Evolutionary conservation across 2,329 filamentous ascomycete genomes (phyloP).

Genomic region (Epicoccum sorghinum): DNA sequence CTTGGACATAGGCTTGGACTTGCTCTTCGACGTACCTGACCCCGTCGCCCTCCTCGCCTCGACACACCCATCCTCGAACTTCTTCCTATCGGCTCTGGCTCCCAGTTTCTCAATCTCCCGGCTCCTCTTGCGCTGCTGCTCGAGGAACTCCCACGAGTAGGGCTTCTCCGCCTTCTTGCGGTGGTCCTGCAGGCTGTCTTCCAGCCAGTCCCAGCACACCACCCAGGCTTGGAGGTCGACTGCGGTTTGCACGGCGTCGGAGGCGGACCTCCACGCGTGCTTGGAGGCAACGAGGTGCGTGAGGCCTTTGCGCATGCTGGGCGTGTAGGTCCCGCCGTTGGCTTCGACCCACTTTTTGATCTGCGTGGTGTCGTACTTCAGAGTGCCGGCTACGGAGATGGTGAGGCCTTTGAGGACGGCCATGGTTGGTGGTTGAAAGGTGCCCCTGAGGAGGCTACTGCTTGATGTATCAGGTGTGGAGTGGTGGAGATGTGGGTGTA

Average conservation of each 20-base stretch:
- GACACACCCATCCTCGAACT: constrained; percentile 41
- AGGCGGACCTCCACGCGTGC: constrained; percentile 62
- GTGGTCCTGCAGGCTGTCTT: constrained; percentile 54
- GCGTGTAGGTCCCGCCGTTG: constrained; percentile 65
- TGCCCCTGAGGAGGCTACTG: neutral
- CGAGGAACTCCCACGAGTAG: constrained; percentile 42
- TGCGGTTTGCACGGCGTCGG: constrained; percentile 40
- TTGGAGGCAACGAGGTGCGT: constrained; percentile 76
- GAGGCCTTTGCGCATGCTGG: constrained; percentile 59
- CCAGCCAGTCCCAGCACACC: constrained; percentile 54
- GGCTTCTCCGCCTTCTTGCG: constrained; percentile 40
- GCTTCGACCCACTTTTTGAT: constrained; percentile 69
- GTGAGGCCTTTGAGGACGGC: constrained; percentile 58
- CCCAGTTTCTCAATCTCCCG: constrained; percentile 38
- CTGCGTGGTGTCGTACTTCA: constrained; percentile 58
- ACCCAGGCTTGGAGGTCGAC: constrained; percentile 34
- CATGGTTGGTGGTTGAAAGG: constrained; percentile 20
- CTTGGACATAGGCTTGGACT: neutral
- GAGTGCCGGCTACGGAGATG: constrained; percentile 65
- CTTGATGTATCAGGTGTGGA: neutral
- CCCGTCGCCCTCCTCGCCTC: constrained; percentile 37
- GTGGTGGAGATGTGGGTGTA: neutral
- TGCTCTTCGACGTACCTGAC: constrained; percentile 45
- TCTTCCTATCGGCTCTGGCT: constrained; percentile 29
- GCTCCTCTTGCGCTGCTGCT: constrained; percentile 40